A percentile compares a stretch with the other conserved stretches of the same genome.
Evolutionary conservation across 78 protist species (phyloP).

Genomic region (Dictyostelium citrinum): DNA sequence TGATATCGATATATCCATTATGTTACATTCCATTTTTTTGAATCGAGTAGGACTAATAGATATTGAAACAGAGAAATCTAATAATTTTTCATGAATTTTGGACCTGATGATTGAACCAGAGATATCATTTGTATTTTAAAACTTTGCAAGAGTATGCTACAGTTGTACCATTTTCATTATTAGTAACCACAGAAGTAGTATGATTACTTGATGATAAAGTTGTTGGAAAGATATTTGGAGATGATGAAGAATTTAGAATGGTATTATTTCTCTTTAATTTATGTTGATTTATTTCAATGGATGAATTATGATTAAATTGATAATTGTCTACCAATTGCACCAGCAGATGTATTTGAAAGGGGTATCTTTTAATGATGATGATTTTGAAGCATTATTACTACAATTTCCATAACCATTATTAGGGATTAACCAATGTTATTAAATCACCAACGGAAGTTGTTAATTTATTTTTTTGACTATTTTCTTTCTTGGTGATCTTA

Average conservation of each 20-base stretch:
- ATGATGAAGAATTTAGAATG: not conserved
- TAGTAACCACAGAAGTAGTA: not conserved
- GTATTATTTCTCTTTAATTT: conserved; percentile 11
- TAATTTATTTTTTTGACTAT: conserved; percentile 18
- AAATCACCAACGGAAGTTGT: conserved; percentile 25
- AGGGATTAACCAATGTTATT: not conserved
- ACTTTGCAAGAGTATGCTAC: not conserved
- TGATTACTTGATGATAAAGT: not conserved
- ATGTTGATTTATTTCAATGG: not conserved
- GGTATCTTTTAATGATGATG: not conserved
- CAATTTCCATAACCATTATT: not conserved
- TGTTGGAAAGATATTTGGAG: conserved; percentile 13
- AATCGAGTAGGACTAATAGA: not conserved
- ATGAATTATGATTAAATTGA: not conserved
- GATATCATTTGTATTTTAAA: not conserved
- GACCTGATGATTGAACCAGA: not conserved
- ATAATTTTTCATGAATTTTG: not conserved
- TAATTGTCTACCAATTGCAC: not conserved
- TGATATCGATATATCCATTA: no score
- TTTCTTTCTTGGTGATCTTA: conserved; percentile 35
- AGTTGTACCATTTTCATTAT: not conserved
- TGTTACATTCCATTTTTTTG: no score
- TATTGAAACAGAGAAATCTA: not conserved
- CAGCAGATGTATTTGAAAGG: not conserved
- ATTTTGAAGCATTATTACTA: not conserved